These are phyloP conservation scores for Candida succiphila DNA, from an alignment of 805 yeast species.

Conservation along the genomic window DNA sequence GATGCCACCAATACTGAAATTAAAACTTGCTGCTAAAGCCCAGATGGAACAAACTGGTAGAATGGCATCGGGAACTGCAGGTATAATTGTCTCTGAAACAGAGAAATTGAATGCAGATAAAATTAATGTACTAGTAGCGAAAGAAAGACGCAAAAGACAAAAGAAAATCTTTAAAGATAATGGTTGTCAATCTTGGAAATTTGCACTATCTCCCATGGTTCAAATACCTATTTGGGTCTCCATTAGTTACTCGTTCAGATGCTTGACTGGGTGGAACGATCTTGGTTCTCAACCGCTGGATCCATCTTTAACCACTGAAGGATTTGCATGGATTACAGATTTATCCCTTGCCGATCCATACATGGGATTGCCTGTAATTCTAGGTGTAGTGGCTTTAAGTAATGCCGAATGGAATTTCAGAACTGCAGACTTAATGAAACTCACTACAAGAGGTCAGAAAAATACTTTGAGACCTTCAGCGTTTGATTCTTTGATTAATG, in stretches of 20 bases:
- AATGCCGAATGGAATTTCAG: slow-evolving; percentile 78
- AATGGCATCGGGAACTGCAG: slow-evolving; percentile 14
- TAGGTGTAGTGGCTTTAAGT: slow-evolving; percentile 63
- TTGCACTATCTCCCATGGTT: slow-evolving; percentile 60
- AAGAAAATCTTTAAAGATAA: slow-evolving; percentile 55
- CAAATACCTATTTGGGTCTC: slow-evolving; percentile 86
- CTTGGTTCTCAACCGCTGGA: slow-evolving; percentile 37
- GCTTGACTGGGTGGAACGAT: slow-evolving; percentile 58
- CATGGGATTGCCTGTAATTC: slow-evolving; percentile 54
- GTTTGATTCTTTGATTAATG: slow-evolving; percentile 54
- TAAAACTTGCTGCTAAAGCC: slow-evolving; percentile 40
- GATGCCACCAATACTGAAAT: slow-evolving; percentile 62
- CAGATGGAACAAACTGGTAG: slow-evolving; percentile 19
- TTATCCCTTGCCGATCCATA: slow-evolving; percentile 52
- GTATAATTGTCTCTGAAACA: slow-evolving; percentile 19
- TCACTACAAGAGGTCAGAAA: slow-evolving; percentile 29
- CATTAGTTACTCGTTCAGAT: slow-evolving; percentile 65
- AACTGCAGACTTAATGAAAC: slow-evolving; percentile 44
- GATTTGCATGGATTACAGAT: slow-evolving; percentile 51
- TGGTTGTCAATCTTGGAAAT: slow-evolving; percentile 74
- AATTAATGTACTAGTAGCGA: slow-evolving; percentile 60
- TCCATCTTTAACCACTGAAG: slow-evolving; percentile 38
- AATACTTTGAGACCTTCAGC: slow-evolving; percentile 42
- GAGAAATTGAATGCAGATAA: slow-evolving; percentile 62
- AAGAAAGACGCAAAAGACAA: slow-evolving; percentile 72